These are phyloP conservation scores for Ramalina intermedia DNA, from an alignment of 495 filamentous ascomycete species.

Conservation along the genomic window DNA sequence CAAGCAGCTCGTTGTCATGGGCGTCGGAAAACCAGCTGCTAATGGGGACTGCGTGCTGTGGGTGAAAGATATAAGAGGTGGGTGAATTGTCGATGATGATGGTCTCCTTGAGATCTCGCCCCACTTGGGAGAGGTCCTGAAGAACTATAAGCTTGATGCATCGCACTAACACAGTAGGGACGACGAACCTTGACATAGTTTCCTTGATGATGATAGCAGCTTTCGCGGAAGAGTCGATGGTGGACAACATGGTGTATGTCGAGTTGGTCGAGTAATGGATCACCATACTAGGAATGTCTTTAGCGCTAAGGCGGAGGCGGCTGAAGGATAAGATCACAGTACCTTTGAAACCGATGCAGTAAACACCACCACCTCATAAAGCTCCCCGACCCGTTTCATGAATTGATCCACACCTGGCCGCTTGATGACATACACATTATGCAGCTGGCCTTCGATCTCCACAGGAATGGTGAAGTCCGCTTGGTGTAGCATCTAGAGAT, in stretches of 20 bases:
- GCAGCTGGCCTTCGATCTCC: conserved; percentile 96
- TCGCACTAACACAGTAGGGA: background rate
- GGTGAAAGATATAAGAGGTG: conserved; percentile 98
- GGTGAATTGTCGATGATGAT: conserved; percentile 99
- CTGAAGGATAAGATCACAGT: conserved; percentile 1
- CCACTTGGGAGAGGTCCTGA: conserved; percentile 86
- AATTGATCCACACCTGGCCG: conserved; percentile 94
- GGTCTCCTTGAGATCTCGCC: conserved; percentile 87
- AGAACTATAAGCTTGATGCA: conserved; percentile 3
- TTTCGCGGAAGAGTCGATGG: conserved; percentile 91
- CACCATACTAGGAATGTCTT: conserved; percentile 56
- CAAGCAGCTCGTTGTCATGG: conserved; percentile 96
- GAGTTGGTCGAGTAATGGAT: conserved; percentile 89
- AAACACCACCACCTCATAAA: conserved; percentile 98
- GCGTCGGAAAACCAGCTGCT: conserved; percentile 99
- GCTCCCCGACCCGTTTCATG: conserved; percentile 94
- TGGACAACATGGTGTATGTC: conserved; percentile 97
- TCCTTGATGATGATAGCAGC: conserved; percentile 98
- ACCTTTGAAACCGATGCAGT: conserved; percentile 98
- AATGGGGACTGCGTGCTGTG: conserved; percentile 96
- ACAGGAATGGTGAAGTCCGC: conserved; percentile 99
- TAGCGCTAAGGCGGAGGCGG: conserved; percentile 1
- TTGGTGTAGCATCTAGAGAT: conserved; percentile 75
- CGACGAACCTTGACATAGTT: conserved; percentile 82
- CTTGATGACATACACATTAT: conserved; percentile 99